Percentiles rank a stretch among this genome's conserved stretches.
Conservation (phyloP, 495 filamentous ascomycete species). For the Aspergillus nidulans region DNA sequence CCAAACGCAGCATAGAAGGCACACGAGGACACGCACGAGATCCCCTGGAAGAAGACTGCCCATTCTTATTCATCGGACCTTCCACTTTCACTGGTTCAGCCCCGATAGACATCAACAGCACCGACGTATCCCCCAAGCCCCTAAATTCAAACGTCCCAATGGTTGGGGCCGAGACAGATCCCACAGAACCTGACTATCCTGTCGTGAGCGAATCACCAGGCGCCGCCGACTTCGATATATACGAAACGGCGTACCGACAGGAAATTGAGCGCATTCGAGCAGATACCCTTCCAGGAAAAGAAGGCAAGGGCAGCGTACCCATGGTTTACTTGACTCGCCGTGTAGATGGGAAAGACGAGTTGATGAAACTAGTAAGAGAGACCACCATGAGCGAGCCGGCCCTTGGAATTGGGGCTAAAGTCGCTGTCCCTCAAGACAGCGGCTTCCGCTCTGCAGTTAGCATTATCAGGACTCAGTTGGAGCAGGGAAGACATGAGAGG, state of each 20-base stretch:
- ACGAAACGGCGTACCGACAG: constrained; percentile 77
- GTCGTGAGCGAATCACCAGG: constrained; percentile 78
- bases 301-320: constrained; percentile 15
- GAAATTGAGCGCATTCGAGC: constrained; percentile 70
- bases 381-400: constrained; percentile 1
- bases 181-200: constrained; percentile 12
- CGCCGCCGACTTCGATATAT: constrained; percentile 76
- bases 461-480: constrained; percentile 19
- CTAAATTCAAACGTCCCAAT: constrained; percentile 24
- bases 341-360: constrained; percentile 49
- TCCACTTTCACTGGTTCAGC: constrained; percentile 38
- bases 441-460: constrained; percentile 17
- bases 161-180: constrained; percentile 18
- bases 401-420: constrained; percentile 17
- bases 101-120: constrained; percentile 7
- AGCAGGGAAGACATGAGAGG: constrained; percentile 2
- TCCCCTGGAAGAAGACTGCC: constrained; percentile 53
- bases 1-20: constrained; percentile 40
- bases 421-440: constrained; percentile 5
- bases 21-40: constrained; percentile 65
- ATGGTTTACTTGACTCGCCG: constrained; percentile 57
- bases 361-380: constrained; percentile 37
- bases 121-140: constrained; percentile 15
- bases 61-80: constrained; percentile 71
- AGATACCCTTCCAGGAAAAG: constrained; percentile 25